These are phyloP conservation scores for Tulasnella sp. DNA, from an alignment of 768 basidiomycete species.

Conservation along the genomic window DNA sequence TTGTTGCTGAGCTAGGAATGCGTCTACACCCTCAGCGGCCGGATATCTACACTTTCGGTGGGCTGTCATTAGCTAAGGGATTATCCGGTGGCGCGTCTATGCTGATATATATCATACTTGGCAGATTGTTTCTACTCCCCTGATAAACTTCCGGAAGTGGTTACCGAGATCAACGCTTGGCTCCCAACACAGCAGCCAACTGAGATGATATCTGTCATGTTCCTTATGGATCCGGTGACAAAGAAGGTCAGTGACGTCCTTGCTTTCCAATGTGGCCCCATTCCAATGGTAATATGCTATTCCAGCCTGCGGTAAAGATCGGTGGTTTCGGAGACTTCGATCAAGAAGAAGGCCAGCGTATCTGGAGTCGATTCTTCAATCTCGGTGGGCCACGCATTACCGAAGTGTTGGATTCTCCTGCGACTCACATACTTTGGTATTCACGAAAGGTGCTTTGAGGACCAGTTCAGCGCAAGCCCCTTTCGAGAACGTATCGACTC, in stretches of 20 bases:
- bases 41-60: not conserved
- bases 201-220: not conserved
- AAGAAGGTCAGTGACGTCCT: not conserved
- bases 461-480: not conserved
- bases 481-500: not conserved
- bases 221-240: not conserved
- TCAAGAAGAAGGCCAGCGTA: too few species aligned
- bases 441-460: not conserved
- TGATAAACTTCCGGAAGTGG: not conserved
- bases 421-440: not conserved
- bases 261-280: not conserved
- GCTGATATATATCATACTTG: not conserved
- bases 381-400: too few species aligned
- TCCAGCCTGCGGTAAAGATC: too few species aligned
- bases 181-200: not conserved
- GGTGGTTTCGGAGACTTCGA: too few species aligned
- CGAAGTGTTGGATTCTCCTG: too few species aligned
- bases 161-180: not conserved
- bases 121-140: not conserved
- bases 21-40: slow-evolving; percentile 1
- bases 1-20: slow-evolving; percentile 7
- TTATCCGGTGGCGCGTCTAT: not conserved
- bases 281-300: too few species aligned
- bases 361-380: too few species aligned
- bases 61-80: not conserved